A percentile compares a stretch with the other conserved stretches of the same genome.
These are phyloP conservation scores for Sinapis alba DNA, from an alignment of 441 rosid species.

Conservation along the genomic window DNA sequence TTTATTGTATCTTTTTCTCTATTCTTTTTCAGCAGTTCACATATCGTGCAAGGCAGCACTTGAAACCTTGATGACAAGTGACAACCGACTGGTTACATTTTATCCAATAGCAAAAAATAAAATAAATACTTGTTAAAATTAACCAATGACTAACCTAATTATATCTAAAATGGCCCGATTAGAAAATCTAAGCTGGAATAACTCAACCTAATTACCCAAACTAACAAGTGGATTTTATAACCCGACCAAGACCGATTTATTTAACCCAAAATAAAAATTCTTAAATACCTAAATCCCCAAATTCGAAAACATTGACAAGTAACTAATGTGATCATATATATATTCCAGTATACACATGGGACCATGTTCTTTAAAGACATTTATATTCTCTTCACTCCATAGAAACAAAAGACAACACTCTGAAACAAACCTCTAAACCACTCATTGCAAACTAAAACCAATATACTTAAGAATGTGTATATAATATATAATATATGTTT, in stretches of 20 bases:
- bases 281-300: too few relatives aligned
- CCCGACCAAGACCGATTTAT: too few relatives aligned
- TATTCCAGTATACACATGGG: constrained; percentile 37
- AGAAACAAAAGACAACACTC: constrained; percentile 19
- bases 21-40: constrained; percentile 31
- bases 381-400: constrained; percentile 27
- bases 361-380: constrained; percentile 37
- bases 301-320: neutral
- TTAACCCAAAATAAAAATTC: too few relatives aligned
- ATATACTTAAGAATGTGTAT: constrained; percentile 37
- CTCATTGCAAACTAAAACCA: constrained; percentile 24
- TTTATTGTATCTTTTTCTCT: constrained; percentile 46
- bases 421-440: constrained; percentile 17
- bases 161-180: too few relatives aligned
- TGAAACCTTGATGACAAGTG: neutral
- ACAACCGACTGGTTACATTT: neutral
- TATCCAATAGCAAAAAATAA: neutral
- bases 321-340: constrained; percentile 18
- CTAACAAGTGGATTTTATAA: too few relatives aligned
- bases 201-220: too few relatives aligned
- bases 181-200: too few relatives aligned
- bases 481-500: constrained; percentile 32
- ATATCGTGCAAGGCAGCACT: constrained; percentile 30
- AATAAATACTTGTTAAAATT: neutral
- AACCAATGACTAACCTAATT: too few relatives aligned